phyloP scores from a whole-genome alignment of 768 basidiomycete genomes.

The Calocera cornea region DNA sequence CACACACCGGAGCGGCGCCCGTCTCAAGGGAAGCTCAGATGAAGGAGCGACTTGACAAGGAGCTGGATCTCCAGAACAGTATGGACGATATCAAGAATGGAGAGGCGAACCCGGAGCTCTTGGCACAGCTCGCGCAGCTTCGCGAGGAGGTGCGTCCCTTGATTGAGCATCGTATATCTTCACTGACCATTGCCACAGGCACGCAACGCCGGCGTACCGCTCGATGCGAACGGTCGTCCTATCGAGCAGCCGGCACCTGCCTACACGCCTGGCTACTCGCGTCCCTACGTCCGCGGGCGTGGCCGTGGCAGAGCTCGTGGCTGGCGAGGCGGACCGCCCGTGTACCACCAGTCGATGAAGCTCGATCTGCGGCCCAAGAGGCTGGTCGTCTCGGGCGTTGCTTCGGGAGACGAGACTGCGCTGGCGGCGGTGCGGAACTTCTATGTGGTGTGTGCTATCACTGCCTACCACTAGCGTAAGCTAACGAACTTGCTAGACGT shows the following conservation, averaged over 20 bases:
- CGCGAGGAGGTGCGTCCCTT: slow-evolving; percentile 53
- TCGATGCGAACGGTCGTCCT: neutral
- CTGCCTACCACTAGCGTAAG: no score
- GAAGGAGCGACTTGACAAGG: slow-evolving; percentile 61
- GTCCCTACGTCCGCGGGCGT: slow-evolving; percentile 39
- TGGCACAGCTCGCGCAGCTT: slow-evolving; percentile 60
- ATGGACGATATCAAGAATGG: slow-evolving; percentile 28
- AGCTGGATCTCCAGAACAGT: slow-evolving; percentile 47
- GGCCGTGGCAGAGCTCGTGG: slow-evolving; percentile 42
- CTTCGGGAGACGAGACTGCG: slow-evolving; percentile 30
- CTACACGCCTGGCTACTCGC: slow-evolving; percentile 1
- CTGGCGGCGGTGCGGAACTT: slow-evolving; percentile 58
- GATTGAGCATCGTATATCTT: neutral
- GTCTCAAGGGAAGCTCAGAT: slow-evolving; percentile 39
- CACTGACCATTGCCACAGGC: neutral
- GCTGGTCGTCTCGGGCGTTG: slow-evolving; percentile 57
- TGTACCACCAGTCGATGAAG: slow-evolving; percentile 55
- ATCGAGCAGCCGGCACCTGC: neutral
- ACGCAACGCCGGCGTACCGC: neutral
- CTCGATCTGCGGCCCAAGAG: slow-evolving; percentile 81
- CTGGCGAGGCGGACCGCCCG: slow-evolving; percentile 49
- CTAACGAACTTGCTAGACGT: neutral
- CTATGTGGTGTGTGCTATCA: slow-evolving; percentile 58
- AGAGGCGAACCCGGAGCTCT: slow-evolving; percentile 44
- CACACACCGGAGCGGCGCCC: slow-evolving; percentile 27